phyloP scores from a whole-genome alignment of 805 yeast species.

The Candida endomychidarum region DNA sequence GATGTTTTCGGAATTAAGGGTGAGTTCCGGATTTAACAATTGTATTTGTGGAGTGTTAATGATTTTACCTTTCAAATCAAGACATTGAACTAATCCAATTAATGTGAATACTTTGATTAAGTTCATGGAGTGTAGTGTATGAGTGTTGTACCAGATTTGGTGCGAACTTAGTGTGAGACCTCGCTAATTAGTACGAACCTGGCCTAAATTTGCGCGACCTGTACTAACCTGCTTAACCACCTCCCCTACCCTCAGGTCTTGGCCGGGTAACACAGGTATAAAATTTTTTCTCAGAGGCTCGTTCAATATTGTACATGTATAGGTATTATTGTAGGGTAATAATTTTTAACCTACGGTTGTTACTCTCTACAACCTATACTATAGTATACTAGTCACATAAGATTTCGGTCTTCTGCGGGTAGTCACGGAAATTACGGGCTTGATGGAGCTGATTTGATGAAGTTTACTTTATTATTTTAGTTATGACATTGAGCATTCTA shows the following conservation, averaged over 20 bases:
- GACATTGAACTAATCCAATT: neutral
- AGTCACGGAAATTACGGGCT: constrained; percentile 45
- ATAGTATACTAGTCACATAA: constrained; percentile 39
- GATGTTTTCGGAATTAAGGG: constrained; percentile 37
- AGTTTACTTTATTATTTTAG: too few relatives aligned
- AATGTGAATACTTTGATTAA: neutral
- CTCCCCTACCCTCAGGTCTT: too few relatives aligned
- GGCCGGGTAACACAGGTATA: constrained; percentile 4
- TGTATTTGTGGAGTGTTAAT: constrained; percentile 26
- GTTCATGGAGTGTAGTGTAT: too few relatives aligned
- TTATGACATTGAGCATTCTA: constrained; percentile 38
- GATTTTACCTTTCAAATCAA: constrained; percentile 22
- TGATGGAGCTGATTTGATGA: constrained; percentile 23
- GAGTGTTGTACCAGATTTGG: too few relatives aligned
- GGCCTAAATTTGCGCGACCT: too few relatives aligned
- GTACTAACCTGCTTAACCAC: too few relatives aligned
- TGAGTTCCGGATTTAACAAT: constrained; percentile 10
- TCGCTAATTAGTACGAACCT: too few relatives aligned
- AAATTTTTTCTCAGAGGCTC: constrained; percentile 6
- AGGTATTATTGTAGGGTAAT: constrained; percentile 53
- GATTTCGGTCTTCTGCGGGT: constrained; percentile 21
- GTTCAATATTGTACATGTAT: constrained; percentile 44
- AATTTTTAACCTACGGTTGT: constrained; percentile 35
- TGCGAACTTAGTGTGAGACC: too few relatives aligned
- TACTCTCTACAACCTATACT: constrained; percentile 53